Percentiles rank a stretch among this genome's conserved stretches.
Conservation (phyloP, 1,284 basidiomycete species). For the Ganoderma multipileum region DNA sequence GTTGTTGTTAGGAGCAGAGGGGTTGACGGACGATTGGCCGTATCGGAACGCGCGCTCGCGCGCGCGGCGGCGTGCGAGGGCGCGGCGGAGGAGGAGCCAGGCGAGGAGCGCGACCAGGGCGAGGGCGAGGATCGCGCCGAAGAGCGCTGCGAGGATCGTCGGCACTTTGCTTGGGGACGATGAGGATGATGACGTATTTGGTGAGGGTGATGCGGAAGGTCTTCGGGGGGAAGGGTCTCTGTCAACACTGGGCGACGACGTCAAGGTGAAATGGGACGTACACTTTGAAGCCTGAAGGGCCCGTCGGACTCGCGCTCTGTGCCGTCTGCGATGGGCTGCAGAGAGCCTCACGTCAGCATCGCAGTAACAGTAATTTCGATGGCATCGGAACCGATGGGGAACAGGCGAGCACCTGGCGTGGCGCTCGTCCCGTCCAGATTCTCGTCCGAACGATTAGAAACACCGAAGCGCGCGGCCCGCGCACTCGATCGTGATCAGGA, state of each 20-base stretch:
- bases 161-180: slow-evolving; percentile 19
- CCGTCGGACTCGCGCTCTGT: not conserved
- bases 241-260: not conserved
- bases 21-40: slow-evolving; percentile 30
- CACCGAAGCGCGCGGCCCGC: not conserved
- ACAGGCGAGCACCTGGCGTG: not conserved
- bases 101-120: slow-evolving; percentile 19
- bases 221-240: not conserved
- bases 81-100: slow-evolving; percentile 28
- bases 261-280: not conserved
- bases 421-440: not conserved
- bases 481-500: not conserved
- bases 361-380: not conserved
- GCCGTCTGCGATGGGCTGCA: slow-evolving; percentile 3
- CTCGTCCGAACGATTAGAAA: not conserved
- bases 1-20: slow-evolving; percentile 22
- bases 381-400: not conserved
- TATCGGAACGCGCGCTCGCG: slow-evolving; percentile 35
- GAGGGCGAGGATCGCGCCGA: slow-evolving; percentile 33
- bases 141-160: slow-evolving; percentile 32
- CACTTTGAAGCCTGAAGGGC: not conserved
- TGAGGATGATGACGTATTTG: slow-evolving; percentile 4
- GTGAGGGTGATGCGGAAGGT: not conserved
- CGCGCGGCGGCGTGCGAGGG: slow-evolving; percentile 24
- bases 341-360: not conserved